phyloP scores from a whole-genome alignment of 2,329 filamentous ascomycete genomes.

The Pseudogymnoascus sp. region DNA sequence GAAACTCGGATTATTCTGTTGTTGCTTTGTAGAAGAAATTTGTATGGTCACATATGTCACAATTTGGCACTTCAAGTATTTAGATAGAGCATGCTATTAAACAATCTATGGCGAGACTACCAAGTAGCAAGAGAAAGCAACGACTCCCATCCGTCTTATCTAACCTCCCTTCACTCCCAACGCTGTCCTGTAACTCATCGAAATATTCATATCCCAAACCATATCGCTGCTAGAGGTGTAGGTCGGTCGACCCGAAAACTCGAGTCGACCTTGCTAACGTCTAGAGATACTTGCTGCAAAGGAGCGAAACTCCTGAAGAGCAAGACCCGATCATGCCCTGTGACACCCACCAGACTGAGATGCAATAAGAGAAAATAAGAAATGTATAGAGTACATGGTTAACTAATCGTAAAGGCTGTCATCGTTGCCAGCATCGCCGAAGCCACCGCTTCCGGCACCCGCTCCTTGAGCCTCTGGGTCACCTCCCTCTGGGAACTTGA shows the following conservation, averaged over 20 bases:
- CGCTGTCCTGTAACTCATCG: constrained; percentile 7
- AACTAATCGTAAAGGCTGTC: constrained; percentile 93
- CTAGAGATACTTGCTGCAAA: constrained; percentile 1
- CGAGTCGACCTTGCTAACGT: neutral
- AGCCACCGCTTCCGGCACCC: constrained; percentile 51
- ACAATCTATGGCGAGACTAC: constrained; percentile 6
- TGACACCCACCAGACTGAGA: constrained; percentile 10
- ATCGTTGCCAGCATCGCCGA: constrained; percentile 84
- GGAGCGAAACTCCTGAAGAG: neutral
- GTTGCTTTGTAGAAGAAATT: neutral
- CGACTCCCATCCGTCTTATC: constrained; percentile 7
- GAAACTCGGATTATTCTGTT: neutral
- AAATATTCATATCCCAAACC: constrained; percentile 9
- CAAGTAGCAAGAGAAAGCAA: constrained; percentile 4
- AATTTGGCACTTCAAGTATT: neutral
- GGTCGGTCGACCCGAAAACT: neutral
- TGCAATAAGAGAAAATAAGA: constrained; percentile 21
- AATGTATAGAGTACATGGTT: constrained; percentile 18
- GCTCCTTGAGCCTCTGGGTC: constrained; percentile 61
- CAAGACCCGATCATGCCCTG: constrained; percentile 11
- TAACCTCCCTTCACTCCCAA: constrained; percentile 4
- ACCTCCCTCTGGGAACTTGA: constrained; percentile 78
- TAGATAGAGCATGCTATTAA: constrained; percentile 9
- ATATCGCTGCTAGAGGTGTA: constrained; percentile 2
- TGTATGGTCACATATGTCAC: neutral